Percentiles rank a stretch among this genome's conserved stretches.
These are phyloP conservation scores for Ustilago vetiveriae DNA, from an alignment of 1,284 basidiomycete genomes.

Conservation along the genomic window DNA sequence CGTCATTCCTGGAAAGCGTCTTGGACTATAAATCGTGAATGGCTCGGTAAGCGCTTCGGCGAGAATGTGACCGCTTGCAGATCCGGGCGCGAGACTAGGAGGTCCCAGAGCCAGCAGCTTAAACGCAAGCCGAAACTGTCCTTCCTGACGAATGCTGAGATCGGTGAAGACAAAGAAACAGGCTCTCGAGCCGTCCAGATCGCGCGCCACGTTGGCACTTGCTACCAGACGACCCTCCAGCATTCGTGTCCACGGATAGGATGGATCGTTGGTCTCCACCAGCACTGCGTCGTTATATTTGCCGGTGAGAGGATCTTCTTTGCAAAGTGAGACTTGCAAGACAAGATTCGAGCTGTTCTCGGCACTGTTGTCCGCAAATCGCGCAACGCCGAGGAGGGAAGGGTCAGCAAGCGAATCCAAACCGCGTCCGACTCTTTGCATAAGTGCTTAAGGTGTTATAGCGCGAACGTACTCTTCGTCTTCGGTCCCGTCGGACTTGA, in stretches of 20 bases:
- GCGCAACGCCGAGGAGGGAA: no score
- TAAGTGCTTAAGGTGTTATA: no score
- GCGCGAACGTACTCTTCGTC: constrained; percentile 48
- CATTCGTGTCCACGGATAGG: constrained; percentile 36
- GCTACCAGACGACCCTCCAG: constrained; percentile 47
- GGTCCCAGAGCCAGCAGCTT: constrained; percentile 33
- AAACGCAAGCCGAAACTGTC: constrained; percentile 38
- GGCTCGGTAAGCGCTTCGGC: constrained; percentile 31
- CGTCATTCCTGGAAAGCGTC: constrained; percentile 48
- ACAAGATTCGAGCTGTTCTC: constrained; percentile 47
- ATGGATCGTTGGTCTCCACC: constrained; percentile 28
- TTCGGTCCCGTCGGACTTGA: constrained; percentile 27
- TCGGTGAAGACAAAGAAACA: constrained; percentile 56
- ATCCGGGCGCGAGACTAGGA: background rate
- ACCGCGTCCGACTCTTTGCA: no score
- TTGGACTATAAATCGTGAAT: constrained; percentile 42
- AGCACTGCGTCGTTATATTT: constrained; percentile 21
- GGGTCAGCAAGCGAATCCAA: no score
- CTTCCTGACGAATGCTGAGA: constrained; percentile 52
- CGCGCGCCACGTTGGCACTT: constrained; percentile 42
- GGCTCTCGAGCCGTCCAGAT: constrained; percentile 39
- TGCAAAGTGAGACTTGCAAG: constrained; percentile 35
- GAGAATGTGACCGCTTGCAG: constrained; percentile 25
- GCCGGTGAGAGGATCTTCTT: constrained; percentile 16
- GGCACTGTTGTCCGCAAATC: constrained; percentile 17